Evolutionary conservation across 1,139 yeast genomes (phyloP).

Genomic region (Zygotorulaspora mrakii): DNA sequence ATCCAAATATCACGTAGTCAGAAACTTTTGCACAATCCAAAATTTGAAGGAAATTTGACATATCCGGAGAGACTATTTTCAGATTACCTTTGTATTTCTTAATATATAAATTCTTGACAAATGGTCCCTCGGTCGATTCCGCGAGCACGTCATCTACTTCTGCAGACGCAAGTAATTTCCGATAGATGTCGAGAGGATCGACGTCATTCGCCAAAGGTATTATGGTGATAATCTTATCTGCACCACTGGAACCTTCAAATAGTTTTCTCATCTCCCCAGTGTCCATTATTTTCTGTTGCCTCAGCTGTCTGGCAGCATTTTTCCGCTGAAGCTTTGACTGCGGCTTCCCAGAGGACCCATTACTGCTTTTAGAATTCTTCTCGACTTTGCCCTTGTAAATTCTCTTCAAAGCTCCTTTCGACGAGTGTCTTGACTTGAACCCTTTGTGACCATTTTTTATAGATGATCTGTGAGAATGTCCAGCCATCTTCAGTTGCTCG

Average conservation of each 20-base stretch:
- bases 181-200: slow-evolving; percentile 54
- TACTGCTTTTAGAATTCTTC: slow-evolving; percentile 43
- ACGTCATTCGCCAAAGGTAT: slow-evolving; percentile 76
- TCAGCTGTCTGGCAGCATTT: slow-evolving; percentile 74
- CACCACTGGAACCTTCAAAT: slow-evolving; percentile 77
- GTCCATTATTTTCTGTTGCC: slow-evolving; percentile 65
- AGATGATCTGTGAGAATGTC: slow-evolving; percentile 78
- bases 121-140: slow-evolving; percentile 34
- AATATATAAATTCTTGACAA: slow-evolving; percentile 44
- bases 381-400: slow-evolving; percentile 85
- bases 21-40: slow-evolving; percentile 86
- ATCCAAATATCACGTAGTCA: slow-evolving; percentile 81
- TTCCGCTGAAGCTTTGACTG: slow-evolving; percentile 69
- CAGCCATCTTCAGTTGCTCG: slow-evolving; percentile 47
- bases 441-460: slow-evolving; percentile 82
- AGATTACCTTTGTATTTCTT: slow-evolving; percentile 70
- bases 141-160: slow-evolving; percentile 23
- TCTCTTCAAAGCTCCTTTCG: slow-evolving; percentile 84
- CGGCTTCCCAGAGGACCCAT: slow-evolving; percentile 42
- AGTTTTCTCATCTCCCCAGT: slow-evolving; percentile 49
- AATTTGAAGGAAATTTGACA: slow-evolving; percentile 59
- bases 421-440: slow-evolving; percentile 85
- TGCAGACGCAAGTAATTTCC: slow-evolving; percentile 45
- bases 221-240: slow-evolving; percentile 77
- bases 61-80: slow-evolving; percentile 73